These are phyloP conservation scores for Syzygium grande DNA, from an alignment of 345 rosid species.

Conservation along the genomic window DNA sequence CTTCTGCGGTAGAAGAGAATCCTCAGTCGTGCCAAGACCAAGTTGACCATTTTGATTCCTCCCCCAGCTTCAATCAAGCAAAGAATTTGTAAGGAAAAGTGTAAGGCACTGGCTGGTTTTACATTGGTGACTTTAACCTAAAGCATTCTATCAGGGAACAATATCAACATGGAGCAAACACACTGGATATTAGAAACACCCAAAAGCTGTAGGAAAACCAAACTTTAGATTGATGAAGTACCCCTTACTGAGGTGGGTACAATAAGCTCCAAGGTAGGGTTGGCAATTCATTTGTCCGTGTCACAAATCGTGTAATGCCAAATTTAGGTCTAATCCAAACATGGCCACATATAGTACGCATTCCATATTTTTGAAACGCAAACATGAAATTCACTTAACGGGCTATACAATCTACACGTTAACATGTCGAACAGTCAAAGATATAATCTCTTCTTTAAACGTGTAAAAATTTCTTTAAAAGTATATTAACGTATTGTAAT, in stretches of 20 bases:
- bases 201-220: not conserved
- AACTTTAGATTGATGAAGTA: not conserved
- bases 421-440: not conserved
- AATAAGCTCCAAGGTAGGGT: not conserved
- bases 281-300: not conserved
- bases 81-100: not conserved
- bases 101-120: not conserved
- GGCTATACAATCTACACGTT: not conserved
- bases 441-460: not conserved
- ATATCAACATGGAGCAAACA: not conserved
- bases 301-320: not conserved
- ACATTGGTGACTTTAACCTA: not conserved
- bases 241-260: not conserved
- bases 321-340: not conserved
- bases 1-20: constrained; percentile 84
- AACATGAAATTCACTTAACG: not conserved
- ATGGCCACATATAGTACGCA: not conserved
- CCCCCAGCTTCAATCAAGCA: constrained; percentile 69
- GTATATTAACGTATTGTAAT: not conserved
- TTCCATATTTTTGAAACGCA: not conserved
- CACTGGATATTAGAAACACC: not conserved
- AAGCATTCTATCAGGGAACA: not conserved
- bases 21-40: constrained; percentile 85
- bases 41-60: constrained; percentile 99
- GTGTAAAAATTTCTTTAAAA: not conserved